These are phyloP conservation scores for Cavenderia fasciculata DNA, from an alignment of 78 protist species.

Conservation along the genomic window DNA sequence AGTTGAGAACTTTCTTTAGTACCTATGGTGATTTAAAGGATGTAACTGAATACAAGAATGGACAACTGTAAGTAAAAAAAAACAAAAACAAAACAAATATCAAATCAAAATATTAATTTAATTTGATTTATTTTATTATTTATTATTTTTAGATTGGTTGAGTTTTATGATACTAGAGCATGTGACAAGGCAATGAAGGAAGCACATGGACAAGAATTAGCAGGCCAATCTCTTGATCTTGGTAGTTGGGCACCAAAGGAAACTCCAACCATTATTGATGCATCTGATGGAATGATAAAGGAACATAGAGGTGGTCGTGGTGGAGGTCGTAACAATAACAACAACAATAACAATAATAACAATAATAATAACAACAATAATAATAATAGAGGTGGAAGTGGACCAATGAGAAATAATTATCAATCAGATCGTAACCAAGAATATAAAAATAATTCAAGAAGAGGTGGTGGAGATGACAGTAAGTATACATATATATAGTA, in stretches of 20 bases:
- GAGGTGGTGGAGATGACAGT: neutral
- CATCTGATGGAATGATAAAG: conserved; percentile 21
- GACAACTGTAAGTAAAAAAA: conserved; percentile 30
- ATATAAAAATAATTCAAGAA: conserved; percentile 5
- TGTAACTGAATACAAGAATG: conserved; percentile 51
- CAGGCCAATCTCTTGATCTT: conserved; percentile 39
- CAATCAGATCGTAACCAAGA: conserved; percentile 66
- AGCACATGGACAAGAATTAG: conserved; percentile 22
- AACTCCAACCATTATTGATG: conserved; percentile 71
- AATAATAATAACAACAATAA: neutral
- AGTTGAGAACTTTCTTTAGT: conserved; percentile 39
- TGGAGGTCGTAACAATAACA: neutral
- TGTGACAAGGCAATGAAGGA: conserved; percentile 66
- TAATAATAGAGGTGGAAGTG: conserved; percentile 11
- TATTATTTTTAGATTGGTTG: conserved; percentile 31
- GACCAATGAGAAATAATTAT: conserved; percentile 56
- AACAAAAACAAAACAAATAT: neutral
- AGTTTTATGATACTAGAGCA: conserved; percentile 74
- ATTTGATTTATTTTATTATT: neutral
- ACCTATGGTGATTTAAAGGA: conserved; percentile 64
- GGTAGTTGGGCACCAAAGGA: conserved; percentile 66
- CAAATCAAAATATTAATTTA: neutral
- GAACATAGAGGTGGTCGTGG: conserved; percentile 7
- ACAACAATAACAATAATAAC: conserved; percentile 13
- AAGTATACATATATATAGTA: neutral